Conservation (phyloP, 2,329 filamentous ascomycete genomes). For the Penicillium sp. region DNA sequence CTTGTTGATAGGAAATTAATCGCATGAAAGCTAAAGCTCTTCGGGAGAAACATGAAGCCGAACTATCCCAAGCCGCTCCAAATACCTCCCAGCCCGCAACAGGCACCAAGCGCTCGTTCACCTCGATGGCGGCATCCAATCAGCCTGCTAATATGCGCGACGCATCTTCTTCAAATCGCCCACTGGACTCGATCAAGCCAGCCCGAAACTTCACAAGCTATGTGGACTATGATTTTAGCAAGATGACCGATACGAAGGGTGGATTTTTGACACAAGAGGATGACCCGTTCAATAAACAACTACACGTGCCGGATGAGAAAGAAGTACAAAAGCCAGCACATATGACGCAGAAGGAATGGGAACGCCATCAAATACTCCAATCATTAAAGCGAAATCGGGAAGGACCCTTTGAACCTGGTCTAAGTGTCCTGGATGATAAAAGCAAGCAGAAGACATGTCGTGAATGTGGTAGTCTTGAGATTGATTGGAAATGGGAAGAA, state of each 20-base stretch:
- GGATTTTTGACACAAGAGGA: slow-evolving; percentile 90
- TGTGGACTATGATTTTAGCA: slow-evolving; percentile 96
- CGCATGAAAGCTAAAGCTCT: slow-evolving; percentile 85
- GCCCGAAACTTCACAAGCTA: slow-evolving; percentile 89
- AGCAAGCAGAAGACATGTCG: slow-evolving; percentile 70
- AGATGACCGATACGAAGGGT: slow-evolving; percentile 97
- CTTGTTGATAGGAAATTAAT: slow-evolving; percentile 68
- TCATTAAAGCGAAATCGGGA: slow-evolving; percentile 70
- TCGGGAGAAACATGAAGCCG: slow-evolving; percentile 69
- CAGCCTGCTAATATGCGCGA: slow-evolving; percentile 66
- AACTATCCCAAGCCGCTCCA: slow-evolving; percentile 46
- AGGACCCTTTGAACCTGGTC: slow-evolving; percentile 83
- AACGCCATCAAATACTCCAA: slow-evolving; percentile 72
- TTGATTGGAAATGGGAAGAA: slow-evolving; percentile 94
- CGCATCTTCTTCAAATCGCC: slow-evolving; percentile 51
- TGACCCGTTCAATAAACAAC: slow-evolving; percentile 81
- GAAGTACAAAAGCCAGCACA: slow-evolving; percentile 70
- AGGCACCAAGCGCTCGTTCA: slow-evolving; percentile 72
- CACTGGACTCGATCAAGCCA: slow-evolving; percentile 62
- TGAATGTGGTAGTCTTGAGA: slow-evolving; percentile 80
- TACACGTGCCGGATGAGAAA: slow-evolving; percentile 57
- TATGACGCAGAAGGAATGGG: slow-evolving; percentile 92
- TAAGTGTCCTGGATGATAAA: slow-evolving; percentile 70
- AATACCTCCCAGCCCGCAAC: slow-evolving; percentile 48
- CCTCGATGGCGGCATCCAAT: slow-evolving; percentile 58